Evolutionary conservation across 2,329 filamentous ascomycete species (phyloP).

Genomic region (Hortaea sp.): DNA sequence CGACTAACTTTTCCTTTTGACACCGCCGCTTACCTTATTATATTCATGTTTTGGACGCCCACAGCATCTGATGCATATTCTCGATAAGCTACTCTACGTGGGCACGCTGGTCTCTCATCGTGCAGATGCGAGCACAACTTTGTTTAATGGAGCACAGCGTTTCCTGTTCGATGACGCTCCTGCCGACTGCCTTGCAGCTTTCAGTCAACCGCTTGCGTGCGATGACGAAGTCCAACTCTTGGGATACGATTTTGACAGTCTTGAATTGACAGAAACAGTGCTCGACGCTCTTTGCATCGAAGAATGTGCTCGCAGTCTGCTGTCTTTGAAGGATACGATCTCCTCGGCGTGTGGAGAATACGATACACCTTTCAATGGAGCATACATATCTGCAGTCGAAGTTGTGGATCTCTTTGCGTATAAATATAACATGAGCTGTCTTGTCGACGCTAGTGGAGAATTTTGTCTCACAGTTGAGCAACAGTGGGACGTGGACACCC

Average conservation of each 20-base stretch:
- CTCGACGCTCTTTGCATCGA: neutral
- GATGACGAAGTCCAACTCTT: neutral
- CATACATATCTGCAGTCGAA: neutral
- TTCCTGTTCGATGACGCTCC: neutral
- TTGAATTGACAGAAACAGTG: neutral
- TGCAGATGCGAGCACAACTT: neutral
- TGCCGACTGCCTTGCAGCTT: neutral
- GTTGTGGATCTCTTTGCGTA: neutral
- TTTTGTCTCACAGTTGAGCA: neutral
- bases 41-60: too few relatives aligned
- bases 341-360: neutral
- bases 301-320: neutral
- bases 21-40: too few relatives aligned
- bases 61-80: too few relatives aligned
- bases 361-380: neutral
- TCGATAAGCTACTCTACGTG: neutral
- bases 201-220: neutral
- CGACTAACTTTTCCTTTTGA: too few relatives aligned
- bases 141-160: neutral
- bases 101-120: neutral
- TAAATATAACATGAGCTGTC: neutral
- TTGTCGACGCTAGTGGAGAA: neutral
- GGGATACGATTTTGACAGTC: too few relatives aligned
- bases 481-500: neutral
- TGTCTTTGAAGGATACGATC: neutral